Evolutionary conservation across 2,329 filamentous ascomycete genomes (phyloP), one percentile per base, ranked within the genome.

Genomic region (Ceratocystiopsis brevicomis): DNA sequence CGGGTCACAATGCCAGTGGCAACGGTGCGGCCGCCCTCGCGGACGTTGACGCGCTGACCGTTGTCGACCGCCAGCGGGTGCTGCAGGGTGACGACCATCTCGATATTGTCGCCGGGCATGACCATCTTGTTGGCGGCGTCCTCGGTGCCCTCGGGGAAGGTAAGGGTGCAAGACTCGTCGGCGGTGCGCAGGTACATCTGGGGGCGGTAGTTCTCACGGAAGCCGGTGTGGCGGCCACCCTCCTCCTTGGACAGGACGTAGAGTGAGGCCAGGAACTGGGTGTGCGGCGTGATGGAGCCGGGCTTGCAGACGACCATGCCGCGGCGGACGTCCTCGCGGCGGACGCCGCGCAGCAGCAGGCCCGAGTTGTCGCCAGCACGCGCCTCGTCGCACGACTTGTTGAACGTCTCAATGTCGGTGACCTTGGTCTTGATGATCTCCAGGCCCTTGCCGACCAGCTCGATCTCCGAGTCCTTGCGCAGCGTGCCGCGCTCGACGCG

Each of bases 391-490:
- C 90, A 96, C 41, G 86, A 92, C 76, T 98, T 98, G 76, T 96
- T 95, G 75, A 98, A 98, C 52, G 88, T 98, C 72, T 98, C 90
- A 54, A 98, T 96, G 59, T 98, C 92, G 57, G 90, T 98, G 52
- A 98, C 88, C 73, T 95, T 96, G 64, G 90, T 96, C 78, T 92
- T 95, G 71, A 96, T 83, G 52, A 84, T 67, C 39, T 77, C 72
- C 45, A 66, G 64, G 53, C 79, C 77, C 70, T 90, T 93, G 60
- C 90, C 90, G 48, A 98, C 74, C 51, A 98, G 75, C 71, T 98
- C 90, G 52, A 98, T 77, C 59, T 98, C 90, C 50, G 78, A 72
- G 61, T 98, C 90, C 65, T 77, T 84, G 82, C 94, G 96, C 58
- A 98, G 68, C 45, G 76, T 63, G 68, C 90, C 90, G 61, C 90